phyloP scores from a whole-genome alignment of 768 basidiomycete genomes.

The Steccherinum ochraceum region DNA sequence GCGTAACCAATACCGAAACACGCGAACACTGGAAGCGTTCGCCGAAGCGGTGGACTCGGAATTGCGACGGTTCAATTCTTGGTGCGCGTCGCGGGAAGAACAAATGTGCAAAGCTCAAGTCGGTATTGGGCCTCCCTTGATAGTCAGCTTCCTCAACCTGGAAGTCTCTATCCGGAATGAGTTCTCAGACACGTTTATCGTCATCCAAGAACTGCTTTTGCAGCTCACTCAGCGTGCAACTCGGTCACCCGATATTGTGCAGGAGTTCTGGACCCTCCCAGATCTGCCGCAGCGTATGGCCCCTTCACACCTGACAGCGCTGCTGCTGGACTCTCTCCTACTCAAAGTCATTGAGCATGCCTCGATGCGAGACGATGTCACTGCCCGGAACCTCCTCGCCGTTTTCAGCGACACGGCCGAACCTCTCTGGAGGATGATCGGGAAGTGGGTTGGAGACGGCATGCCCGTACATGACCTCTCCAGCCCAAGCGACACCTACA shows the following conservation, averaged over 20 bases:
- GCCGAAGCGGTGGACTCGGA: conserved; percentile 66
- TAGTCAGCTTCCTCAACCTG: conserved; percentile 62
- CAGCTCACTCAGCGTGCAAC: conserved; percentile 23
- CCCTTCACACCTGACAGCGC: conserved; percentile 48
- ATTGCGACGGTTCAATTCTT: conserved; percentile 50
- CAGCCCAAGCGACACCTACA: not conserved
- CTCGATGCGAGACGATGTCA: conserved; percentile 49
- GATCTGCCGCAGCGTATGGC: conserved; percentile 33
- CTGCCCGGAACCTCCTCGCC: conserved; percentile 50
- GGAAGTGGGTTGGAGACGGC: conserved; percentile 67
- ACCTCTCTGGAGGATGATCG: conserved; percentile 70
- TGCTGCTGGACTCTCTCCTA: conserved; percentile 60
- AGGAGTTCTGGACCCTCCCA: conserved; percentile 35
- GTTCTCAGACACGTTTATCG: conserved; percentile 53
- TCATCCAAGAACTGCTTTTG: conserved; percentile 45
- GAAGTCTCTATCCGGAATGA: conserved; percentile 52
- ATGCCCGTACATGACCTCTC: conserved; percentile 40
- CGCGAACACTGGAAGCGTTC: conserved; percentile 75
- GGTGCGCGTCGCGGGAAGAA: conserved; percentile 69
- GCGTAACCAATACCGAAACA: conserved; percentile 19
- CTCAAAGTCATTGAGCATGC: conserved; percentile 49
- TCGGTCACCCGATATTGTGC: conserved; percentile 16
- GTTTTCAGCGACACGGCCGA: conserved; percentile 60
- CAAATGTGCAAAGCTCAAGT: conserved; percentile 53
- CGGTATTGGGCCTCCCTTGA: conserved; percentile 36